Conservation (phyloP, 1,284 basidiomycete species). For the Anthracocystis panici-leucophaei region DNA sequence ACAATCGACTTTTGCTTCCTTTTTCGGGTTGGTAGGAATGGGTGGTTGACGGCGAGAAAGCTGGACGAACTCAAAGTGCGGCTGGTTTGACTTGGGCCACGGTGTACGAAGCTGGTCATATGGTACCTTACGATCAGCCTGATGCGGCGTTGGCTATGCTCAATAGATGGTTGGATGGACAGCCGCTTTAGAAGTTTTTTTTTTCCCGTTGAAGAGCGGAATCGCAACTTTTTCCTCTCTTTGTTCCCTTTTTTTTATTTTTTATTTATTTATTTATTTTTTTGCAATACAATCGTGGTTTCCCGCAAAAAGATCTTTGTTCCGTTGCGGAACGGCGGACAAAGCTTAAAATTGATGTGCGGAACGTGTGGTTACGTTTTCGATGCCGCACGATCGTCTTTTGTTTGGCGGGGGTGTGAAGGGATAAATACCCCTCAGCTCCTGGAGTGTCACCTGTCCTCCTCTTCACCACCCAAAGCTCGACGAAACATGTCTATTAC, state of each 20-base stretch:
- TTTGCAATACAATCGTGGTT: too few relatives aligned
- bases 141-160: constrained; percentile 59
- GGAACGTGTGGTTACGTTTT: background rate
- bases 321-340: background rate
- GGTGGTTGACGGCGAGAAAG: constrained; percentile 49
- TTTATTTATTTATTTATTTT: too few relatives aligned
- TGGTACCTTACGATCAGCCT: constrained; percentile 61
- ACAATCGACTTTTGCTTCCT: background rate
- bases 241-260: too few relatives aligned
- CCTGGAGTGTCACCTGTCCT: background rate
- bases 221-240: too few relatives aligned
- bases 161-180: constrained; percentile 63
- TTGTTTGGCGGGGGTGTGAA: background rate
- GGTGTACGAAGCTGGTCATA: constrained; percentile 57
- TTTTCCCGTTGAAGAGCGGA: background rate
- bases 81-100: constrained; percentile 54
- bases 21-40: constrained; percentile 23
- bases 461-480: background rate
- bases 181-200: constrained; percentile 26
- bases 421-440: background rate
- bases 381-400: background rate
- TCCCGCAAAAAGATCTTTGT: background rate
- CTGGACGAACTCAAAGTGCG: constrained; percentile 41
- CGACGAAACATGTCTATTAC: background rate
- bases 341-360: background rate